These are phyloP conservation scores for Hemerocallis citrina DNA, from an alignment of 106 monocot genomes.

Conservation along the genomic window DNA sequence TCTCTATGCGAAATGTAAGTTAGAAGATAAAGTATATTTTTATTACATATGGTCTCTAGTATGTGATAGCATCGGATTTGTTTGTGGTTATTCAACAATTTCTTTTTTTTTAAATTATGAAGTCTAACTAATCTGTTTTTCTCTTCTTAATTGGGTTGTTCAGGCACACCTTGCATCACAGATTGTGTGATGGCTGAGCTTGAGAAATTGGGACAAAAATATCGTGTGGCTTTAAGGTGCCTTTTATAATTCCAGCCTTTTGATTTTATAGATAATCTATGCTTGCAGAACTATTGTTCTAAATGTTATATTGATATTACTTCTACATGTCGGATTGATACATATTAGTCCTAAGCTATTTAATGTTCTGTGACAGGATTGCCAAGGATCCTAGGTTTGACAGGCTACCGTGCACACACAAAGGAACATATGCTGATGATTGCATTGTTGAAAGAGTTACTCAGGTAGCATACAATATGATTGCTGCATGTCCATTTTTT, in stretches of 20 bases:
- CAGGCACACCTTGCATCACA: conserved; percentile 92
- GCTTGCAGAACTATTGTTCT: no score
- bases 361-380: conserved; percentile 38
- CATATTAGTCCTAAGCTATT: not conserved
- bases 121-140: no score
- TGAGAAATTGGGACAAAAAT: conserved; percentile 92
- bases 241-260: not conserved
- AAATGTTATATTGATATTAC: no score
- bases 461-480: conserved; percentile 35
- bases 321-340: not conserved
- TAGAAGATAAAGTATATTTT: not conserved
- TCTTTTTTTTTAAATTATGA: no score
- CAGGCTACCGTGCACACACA: conserved; percentile 90
- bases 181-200: conserved; percentile 98
- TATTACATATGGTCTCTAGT: no score
- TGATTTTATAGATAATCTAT: no score
- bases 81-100: no score
- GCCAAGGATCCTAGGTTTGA: conserved; percentile 97
- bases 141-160: not conserved
- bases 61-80: no score
- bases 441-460: conserved; percentile 95
- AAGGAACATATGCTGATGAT: conserved; percentile 99
- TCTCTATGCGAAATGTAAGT: conserved; percentile 94
- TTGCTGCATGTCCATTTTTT: not conserved
- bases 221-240: conserved; percentile 86